Conservation (phyloP, 805 yeast species). For the Brettanomyces anomalus region DNA sequence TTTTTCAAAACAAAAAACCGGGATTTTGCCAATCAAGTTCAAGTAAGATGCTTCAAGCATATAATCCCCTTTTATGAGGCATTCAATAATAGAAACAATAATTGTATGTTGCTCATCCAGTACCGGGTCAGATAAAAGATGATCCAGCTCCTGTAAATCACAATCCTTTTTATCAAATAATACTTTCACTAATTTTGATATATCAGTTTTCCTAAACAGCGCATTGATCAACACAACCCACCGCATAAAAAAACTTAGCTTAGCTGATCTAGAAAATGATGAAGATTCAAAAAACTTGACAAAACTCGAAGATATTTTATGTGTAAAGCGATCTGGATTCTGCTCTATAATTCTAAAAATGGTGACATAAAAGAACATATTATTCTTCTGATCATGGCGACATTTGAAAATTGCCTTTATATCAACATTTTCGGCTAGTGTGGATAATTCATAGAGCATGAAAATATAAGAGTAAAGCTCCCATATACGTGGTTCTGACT, state of each 20-base stretch:
- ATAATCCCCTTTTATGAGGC: constrained; percentile 1
- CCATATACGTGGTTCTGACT: constrained; percentile 28
- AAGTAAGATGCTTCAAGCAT: neutral
- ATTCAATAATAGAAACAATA: constrained; percentile 17
- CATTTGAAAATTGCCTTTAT: constrained; percentile 2
- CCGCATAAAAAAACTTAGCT: constrained; percentile 31
- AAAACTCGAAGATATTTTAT: constrained; percentile 14
- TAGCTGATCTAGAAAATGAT: constrained; percentile 2
- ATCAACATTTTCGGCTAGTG: constrained; percentile 5
- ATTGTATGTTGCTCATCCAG: constrained; percentile 41
- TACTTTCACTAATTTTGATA: constrained; percentile 21
- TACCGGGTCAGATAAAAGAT: constrained; percentile 27
- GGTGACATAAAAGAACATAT: constrained; percentile 9
- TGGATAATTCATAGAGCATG: constrained; percentile 35
- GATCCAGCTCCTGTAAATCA: constrained; percentile 7
- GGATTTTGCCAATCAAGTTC: constrained; percentile 25
- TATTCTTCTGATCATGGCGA: constrained; percentile 4
- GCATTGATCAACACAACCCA: constrained; percentile 45
- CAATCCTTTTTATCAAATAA: constrained; percentile 20
- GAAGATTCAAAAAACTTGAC: constrained; percentile 14
- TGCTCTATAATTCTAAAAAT: constrained; percentile 37
- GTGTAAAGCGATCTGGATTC: constrained; percentile 17
- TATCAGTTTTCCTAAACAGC: constrained; percentile 23
- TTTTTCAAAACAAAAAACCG: constrained; percentile 38
- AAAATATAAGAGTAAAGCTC: constrained; percentile 37